Percentiles rank a stretch among this genome's conserved stretches.
phyloP scores from a whole-genome alignment of 2,329 filamentous ascomycete genomes.

The Colletotrichum sp. region DNA sequence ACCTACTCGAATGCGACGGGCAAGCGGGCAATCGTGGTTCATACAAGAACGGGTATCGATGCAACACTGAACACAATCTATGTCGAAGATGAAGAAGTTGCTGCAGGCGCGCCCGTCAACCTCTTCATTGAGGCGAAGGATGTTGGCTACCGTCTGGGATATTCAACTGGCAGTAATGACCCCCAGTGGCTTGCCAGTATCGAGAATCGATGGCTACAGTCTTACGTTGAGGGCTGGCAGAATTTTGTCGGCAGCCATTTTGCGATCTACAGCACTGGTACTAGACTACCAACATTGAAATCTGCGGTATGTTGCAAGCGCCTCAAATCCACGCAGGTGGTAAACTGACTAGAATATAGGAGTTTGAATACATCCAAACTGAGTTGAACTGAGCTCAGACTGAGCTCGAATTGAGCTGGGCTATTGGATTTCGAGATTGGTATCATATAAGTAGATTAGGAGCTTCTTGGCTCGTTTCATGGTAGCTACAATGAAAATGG shows the following conservation, averaged over 20 bases:
- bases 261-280: constrained; percentile 18
- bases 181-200: constrained; percentile 15
- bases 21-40: constrained; percentile 5
- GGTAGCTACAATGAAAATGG: background rate
- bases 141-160: constrained; percentile 8
- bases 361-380: constrained; percentile 20
- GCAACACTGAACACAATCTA: constrained; percentile 18
- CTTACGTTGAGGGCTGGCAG: constrained; percentile 16
- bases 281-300: constrained; percentile 8
- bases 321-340: fast-evolving
- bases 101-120: constrained; percentile 9
- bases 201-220: constrained; percentile 17
- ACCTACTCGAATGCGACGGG: background rate
- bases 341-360: background rate
- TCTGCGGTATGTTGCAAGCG: background rate
- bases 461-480: background rate
- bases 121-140: constrained; percentile 19
- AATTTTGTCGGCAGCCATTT: constrained; percentile 23
- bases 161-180: background rate
- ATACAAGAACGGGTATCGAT: constrained; percentile 14
- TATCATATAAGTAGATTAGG: background rate
- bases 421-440: background rate
- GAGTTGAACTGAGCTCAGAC: background rate
- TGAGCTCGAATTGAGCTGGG: background rate
- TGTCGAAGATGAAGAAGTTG: constrained; percentile 17